Base-by-base conservation (phyloP, 208 protist species). In the Leishmania major region DNA sequence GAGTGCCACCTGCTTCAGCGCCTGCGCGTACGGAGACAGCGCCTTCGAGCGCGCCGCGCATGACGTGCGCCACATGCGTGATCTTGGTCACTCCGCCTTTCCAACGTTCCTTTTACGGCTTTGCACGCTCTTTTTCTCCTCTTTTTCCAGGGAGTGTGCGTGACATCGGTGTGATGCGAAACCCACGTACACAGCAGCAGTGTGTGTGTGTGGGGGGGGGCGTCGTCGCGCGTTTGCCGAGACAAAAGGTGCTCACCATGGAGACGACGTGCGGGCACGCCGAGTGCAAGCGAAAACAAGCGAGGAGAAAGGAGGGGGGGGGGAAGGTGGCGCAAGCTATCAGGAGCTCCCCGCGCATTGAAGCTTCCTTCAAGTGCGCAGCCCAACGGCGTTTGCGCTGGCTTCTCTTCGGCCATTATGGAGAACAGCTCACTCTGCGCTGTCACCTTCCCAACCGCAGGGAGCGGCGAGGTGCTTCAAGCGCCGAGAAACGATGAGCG, bases 1-100 rank as follows among this genome's bases (percentile, higher is more conserved):
- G 82, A 98, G 87, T 17, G 94, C 94, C 15, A 98, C 87, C 79
- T 97, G 95, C 80, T 90, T 94, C 47, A 98, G 87, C 47, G 95
- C 95, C 72, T 98, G 92, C 8, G 95, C 95, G 78, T 98, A 98
- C 0, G 93, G 93, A 28, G 95, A 98, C 11, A 97, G 88, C 49
- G 90, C 91, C 82, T 91, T 93, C 7, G 89, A 78, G 62, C 87
- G 84, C 43, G 70, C 55, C 78, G 45, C 53, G 8, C 78, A 62
- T 22, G 64, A 75, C 25, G 31, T 25, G 37, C 80, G 77, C 64
- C 66, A 84, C 74, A 70, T 66, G 69, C 31, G 57, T 19, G 78
- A 72, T 47, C 19, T 71, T 82, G 57, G 28, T 43, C 55, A 49
- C 69, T 19, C 31, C 71, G 19, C 47, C 72, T 62, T 43, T 59